Evolutionary conservation across 441 rosid species (phyloP), one percentile per base, ranked within the genome.

Genomic region (Eutrema salsugineum): DNA sequence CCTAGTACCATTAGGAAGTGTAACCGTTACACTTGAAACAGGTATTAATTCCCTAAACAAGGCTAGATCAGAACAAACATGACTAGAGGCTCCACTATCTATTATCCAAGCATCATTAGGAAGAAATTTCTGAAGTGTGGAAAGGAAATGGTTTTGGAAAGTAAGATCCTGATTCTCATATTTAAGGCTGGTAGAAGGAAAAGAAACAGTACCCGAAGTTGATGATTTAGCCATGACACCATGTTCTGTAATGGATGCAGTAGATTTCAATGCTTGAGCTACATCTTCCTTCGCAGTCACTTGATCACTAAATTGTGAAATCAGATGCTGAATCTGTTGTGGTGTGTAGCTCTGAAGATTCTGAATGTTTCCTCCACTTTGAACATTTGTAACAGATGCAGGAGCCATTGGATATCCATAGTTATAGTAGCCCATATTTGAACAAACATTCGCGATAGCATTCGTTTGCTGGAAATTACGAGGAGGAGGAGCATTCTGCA

Each of bases 71-170:
- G n/a, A 56, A 8, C 43, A 56, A 9, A 56, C 62, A 11, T 56
- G 28, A 14, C 42, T 35, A 56, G 62, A 32, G 17, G 62, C 24
- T 1, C 62, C 28, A 56, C 2, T 5, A 2, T 56, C 44, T 1
- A 56, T 16, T 4, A 56, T 55, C 60, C 60, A 55, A 55, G 8
- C 12, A 28, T 16, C 7, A 15, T 0, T 0, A 1, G 20, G 4
- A 1, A 53, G 1, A 1, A 14, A 2, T 0, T 6, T 22, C 0
- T 24, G 1, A 1, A 51, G 9, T 3, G 15, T 6, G 0, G 46
- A 35, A 10, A 58, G 3, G 1, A 5, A 11, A 11, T 58, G 39
- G 2, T 17, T 1, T 0, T 33, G 46, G 1, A 19, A 38, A 0
- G 27, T 24, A 1, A 49, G 15, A 2, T 4, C 22, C 2, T 20